Conservation (phyloP, 352 stramenopile species). For the Globisporangium sylvaticum region DNA sequence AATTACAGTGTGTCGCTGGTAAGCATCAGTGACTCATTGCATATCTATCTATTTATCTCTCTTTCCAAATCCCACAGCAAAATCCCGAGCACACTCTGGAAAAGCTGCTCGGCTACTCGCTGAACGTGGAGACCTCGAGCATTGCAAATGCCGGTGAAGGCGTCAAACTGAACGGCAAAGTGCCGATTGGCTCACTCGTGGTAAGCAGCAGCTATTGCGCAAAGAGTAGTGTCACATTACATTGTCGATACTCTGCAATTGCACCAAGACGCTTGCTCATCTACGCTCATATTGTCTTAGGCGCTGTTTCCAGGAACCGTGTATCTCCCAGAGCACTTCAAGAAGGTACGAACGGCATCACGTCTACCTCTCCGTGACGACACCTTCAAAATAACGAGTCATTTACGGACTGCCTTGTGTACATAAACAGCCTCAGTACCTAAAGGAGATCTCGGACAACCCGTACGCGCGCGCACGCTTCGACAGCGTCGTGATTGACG, state of each 20-base stretch:
- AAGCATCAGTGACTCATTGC: no score
- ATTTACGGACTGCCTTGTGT: neutral
- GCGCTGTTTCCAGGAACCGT: slow-evolving; percentile 75
- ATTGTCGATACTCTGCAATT: no score
- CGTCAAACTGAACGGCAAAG: slow-evolving; percentile 59
- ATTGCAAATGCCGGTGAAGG: slow-evolving; percentile 60
- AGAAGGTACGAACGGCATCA: slow-evolving; percentile 46
- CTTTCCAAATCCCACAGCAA: slow-evolving; percentile 17
- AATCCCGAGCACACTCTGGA: slow-evolving; percentile 39
- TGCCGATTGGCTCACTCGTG: slow-evolving; percentile 67
- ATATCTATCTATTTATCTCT: no score
- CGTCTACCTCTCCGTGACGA: neutral
- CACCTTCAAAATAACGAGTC: neutral
- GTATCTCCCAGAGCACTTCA: slow-evolving; percentile 84
- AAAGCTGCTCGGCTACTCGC: slow-evolving; percentile 61
- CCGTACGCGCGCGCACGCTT: slow-evolving; percentile 74
- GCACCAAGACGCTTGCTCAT: no score
- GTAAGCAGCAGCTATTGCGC: slow-evolving; percentile 35
- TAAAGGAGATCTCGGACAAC: slow-evolving; percentile 75
- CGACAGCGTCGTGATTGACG: slow-evolving; percentile 85
- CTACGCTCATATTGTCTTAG: no score
- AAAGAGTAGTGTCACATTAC: no score
- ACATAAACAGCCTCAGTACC: slow-evolving; percentile 32
- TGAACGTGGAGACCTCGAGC: slow-evolving; percentile 65
- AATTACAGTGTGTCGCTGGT: no score